phyloP scores from a whole-genome alignment of 768 basidiomycete species.

The Mrakia frigida region DNA sequence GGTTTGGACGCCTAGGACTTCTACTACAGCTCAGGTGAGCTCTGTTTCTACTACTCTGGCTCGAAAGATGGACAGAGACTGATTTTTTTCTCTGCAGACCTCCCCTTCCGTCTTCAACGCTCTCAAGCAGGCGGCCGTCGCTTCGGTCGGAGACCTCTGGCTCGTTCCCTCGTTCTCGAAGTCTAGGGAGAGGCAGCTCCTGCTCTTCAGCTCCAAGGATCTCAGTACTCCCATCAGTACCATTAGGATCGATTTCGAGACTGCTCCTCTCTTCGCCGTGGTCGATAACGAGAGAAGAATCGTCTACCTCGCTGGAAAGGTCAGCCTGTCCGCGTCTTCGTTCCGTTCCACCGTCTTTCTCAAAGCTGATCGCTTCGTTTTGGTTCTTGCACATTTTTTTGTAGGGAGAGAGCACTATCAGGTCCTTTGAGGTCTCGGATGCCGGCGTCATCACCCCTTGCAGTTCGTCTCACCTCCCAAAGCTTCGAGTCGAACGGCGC shows the following conservation, averaged over 20 bases:
- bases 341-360: not conserved
- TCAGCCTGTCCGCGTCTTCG: conserved; percentile 23
- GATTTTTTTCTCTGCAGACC: not conserved
- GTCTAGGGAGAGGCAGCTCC: conserved; percentile 43
- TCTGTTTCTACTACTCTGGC: conserved; percentile 8
- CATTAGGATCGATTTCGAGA: conserved; percentile 42
- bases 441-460: conserved; percentile 38
- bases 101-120: conserved; percentile 6
- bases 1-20: conserved; percentile 3
- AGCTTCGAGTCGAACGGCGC: too few relatives aligned
- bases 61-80: not conserved
- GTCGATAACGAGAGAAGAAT: conserved; percentile 42
- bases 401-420: conserved; percentile 44
- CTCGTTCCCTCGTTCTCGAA: conserved; percentile 27
- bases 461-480: not conserved
- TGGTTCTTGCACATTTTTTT: not conserved
- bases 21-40: not conserved
- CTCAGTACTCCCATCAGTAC: conserved; percentile 28
- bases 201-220: conserved; percentile 36
- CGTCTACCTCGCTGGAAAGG: conserved; percentile 42
- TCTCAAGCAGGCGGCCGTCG: conserved; percentile 23
- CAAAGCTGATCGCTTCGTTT: not conserved
- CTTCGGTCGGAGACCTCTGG: conserved; percentile 13
- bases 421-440: conserved; percentile 42
- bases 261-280: conserved; percentile 39